phyloP scores from a whole-genome alignment of 2,329 filamentous ascomycete genomes.

The Microcyclosporella mali region DNA sequence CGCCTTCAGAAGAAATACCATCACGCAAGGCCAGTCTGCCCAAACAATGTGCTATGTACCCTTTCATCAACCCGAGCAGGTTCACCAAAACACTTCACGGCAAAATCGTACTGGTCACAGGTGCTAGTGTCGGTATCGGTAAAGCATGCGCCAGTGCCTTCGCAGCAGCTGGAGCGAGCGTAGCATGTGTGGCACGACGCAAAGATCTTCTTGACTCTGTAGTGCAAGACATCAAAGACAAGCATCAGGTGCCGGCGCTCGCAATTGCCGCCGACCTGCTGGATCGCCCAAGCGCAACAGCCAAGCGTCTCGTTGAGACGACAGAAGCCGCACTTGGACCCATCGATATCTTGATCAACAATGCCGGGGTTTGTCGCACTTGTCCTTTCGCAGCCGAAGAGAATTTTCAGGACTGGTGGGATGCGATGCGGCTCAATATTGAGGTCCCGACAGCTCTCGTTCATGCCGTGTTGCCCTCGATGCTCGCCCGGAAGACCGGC shows the following conservation, averaged over 20 bases:
- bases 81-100: conserved; percentile 19
- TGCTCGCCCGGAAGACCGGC: conserved; percentile 4
- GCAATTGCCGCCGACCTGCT: conserved; percentile 15
- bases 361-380: conserved; percentile 4
- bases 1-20: too few species aligned
- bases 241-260: conserved; percentile 11
- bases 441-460: conserved; percentile 1
- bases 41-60: conserved; percentile 11
- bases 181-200: conserved; percentile 20
- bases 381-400: not conserved
- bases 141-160: conserved; percentile 15
- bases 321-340: conserved; percentile 15
- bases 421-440: not conserved
- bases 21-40: not conserved
- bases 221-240: conserved; percentile 16
- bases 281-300: conserved; percentile 5
- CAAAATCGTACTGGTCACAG: conserved; percentile 24
- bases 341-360: conserved; percentile 17
- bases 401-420: not conserved
- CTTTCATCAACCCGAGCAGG: conserved; percentile 15
- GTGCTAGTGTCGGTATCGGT: conserved; percentile 21
- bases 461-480: conserved; percentile 5
- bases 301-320: conserved; percentile 12
- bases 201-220: conserved; percentile 15
- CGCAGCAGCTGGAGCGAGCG: conserved; percentile 16